Conservation (phyloP, 2,329 filamentous ascomycete species). For the Calonectria henricotiae region DNA sequence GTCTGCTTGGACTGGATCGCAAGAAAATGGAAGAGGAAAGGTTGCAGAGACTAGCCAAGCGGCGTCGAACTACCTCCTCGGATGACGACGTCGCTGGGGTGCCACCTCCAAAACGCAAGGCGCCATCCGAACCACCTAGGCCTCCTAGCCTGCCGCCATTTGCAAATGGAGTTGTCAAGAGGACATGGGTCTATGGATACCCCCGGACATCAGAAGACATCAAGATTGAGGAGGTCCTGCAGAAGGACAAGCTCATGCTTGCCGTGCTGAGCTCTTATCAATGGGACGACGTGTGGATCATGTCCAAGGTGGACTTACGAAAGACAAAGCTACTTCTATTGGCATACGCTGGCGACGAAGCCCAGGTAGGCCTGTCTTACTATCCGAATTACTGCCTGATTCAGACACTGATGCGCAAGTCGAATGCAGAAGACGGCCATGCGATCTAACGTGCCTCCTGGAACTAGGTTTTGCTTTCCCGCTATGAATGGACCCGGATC, state of each 20-base stretch:
- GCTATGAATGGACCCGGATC: constrained; percentile 81
- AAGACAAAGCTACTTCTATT: constrained; percentile 77
- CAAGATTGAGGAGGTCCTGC: constrained; percentile 89
- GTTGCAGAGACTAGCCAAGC: constrained; percentile 79
- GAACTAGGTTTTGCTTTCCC: constrained; percentile 85
- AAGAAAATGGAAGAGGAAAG: constrained; percentile 91
- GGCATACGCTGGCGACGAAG: constrained; percentile 69
- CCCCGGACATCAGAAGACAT: constrained; percentile 80
- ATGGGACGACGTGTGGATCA: constrained; percentile 86
- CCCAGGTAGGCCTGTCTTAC: constrained; percentile 63
- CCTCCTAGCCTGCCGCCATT: constrained; percentile 59
- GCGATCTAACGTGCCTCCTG: constrained; percentile 65
- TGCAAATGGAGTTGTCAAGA: constrained; percentile 80
- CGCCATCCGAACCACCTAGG: constrained; percentile 35
- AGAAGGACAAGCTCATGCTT: constrained; percentile 79
- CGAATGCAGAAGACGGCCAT: constrained; percentile 64
- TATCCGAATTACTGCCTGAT: constrained; percentile 28
- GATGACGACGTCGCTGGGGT: constrained; percentile 53
- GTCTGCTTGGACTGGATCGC: constrained; percentile 76
- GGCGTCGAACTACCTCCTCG: constrained; percentile 47
- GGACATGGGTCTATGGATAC: constrained; percentile 82
- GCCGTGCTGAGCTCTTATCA: constrained; percentile 91
- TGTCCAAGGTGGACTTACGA: constrained; percentile 77
- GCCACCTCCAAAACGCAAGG: constrained; percentile 52
- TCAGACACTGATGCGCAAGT: constrained; percentile 43